Percentiles rank a stretch among this genome's conserved stretches.
Evolutionary conservation across 805 yeast species (phyloP).

Genomic region (Hanseniaspora pseudoguilliermondii): DNA sequence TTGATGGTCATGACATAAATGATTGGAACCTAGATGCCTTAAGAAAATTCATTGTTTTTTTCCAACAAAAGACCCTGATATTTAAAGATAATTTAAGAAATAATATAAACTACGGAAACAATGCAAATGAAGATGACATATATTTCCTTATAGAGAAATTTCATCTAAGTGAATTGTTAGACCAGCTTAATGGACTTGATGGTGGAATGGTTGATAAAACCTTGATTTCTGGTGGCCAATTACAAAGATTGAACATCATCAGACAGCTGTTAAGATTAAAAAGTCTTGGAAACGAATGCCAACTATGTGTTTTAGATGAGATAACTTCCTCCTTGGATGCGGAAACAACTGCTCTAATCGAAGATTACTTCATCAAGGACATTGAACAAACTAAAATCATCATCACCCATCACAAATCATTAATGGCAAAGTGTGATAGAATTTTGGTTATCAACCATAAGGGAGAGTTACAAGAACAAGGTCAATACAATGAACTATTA

Average conservation of each 20-base stretch:
- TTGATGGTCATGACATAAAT: conserved; percentile 39
- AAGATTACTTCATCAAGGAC: conserved; percentile 33
- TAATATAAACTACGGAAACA: conserved; percentile 53
- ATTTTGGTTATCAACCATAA: conserved; percentile 34
- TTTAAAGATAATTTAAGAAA: conserved; percentile 64
- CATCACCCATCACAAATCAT: conserved; percentile 60
- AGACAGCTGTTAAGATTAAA: conserved; percentile 66
- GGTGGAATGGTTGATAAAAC: conserved; percentile 43
- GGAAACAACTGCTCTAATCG: conserved; percentile 40
- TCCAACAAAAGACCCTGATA: conserved; percentile 60
- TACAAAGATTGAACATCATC: conserved; percentile 73
- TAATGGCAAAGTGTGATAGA: conserved; percentile 48
- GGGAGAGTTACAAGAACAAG: conserved; percentile 40
- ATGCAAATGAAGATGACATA: conserved; percentile 29
- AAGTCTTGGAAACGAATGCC: conserved; percentile 22
- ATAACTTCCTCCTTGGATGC: conserved; percentile 80
- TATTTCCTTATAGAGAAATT: conserved; percentile 32
- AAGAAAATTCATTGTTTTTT: conserved; percentile 48
- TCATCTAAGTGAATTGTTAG: conserved; percentile 43
- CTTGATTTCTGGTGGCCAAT: conserved; percentile 77
- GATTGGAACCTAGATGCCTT: conserved; percentile 36
- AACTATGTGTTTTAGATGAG: conserved; percentile 63
- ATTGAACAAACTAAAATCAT: conserved; percentile 31
- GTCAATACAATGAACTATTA: conserved; percentile 27
- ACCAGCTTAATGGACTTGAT: conserved; percentile 43